These are phyloP conservation scores for Psilocybe subaeruginosa DNA, from an alignment of 768 basidiomycete genomes.

Conservation along the genomic window DNA sequence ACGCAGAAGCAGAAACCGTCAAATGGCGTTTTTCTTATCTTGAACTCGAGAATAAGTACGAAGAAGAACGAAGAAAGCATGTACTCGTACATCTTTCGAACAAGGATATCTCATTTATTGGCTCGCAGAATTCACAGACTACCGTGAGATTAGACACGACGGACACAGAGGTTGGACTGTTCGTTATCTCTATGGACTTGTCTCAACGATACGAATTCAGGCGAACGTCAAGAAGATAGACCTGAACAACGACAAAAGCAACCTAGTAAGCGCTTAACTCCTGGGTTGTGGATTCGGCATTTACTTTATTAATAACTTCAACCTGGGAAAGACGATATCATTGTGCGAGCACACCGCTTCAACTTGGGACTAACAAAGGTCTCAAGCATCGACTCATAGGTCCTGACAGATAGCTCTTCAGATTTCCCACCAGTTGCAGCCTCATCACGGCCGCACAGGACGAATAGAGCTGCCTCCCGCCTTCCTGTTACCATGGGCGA, in stretches of 20 bases:
- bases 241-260: too few relatives aligned
- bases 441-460: not conserved
- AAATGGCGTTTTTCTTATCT: constrained; percentile 2
- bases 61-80: constrained; percentile 8
- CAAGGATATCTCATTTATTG: not conserved
- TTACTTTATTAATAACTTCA: not conserved
- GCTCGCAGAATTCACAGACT: too few relatives aligned
- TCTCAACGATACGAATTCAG: too few relatives aligned
- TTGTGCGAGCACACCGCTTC: not conserved
- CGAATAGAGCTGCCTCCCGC: not conserved
- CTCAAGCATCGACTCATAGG: not conserved
- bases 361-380: not conserved
- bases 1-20: constrained; percentile 5
- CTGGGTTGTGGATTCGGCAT: not conserved
- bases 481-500: not conserved
- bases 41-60: constrained; percentile 10
- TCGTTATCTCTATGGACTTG: too few relatives aligned
- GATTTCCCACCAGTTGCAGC: not conserved
- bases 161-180: too few relatives aligned
- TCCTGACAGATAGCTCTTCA: not conserved
- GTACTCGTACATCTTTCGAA: not conserved
- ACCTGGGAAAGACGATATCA: not conserved
- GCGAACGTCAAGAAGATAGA: too few relatives aligned
- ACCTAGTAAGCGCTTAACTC: too few relatives aligned
- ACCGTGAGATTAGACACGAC: too few relatives aligned